phyloP scores from a whole-genome alignment of 2,329 filamentous ascomycete genomes.

The Coniella lustricola region DNA sequence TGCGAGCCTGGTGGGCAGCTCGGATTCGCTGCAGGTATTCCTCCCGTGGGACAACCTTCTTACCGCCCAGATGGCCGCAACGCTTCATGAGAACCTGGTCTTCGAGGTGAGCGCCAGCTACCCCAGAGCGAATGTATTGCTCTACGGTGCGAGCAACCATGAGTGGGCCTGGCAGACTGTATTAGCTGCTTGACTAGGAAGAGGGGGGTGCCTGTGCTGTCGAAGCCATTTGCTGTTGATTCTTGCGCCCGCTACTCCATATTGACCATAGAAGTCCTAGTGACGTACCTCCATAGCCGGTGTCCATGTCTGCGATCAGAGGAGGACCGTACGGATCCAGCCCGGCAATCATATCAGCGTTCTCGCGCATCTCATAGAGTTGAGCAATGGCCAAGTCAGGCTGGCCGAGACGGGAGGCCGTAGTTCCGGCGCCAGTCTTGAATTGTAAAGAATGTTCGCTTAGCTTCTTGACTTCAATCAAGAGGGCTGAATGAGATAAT shows the following conservation, averaged over 20 bases:
- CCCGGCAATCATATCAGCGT: conserved; percentile 46
- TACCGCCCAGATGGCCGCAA: conserved; percentile 32
- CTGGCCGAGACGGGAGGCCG: conserved; percentile 53
- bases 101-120: conserved; percentile 32
- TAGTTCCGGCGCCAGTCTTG: conserved; percentile 55
- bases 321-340: conserved; percentile 38
- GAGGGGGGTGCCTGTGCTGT: too few relatives aligned
- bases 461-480: too few relatives aligned
- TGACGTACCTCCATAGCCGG: conserved; percentile 42
- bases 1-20: conserved; percentile 23
- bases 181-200: too few relatives aligned
- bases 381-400: conserved; percentile 54
- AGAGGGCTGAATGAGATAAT: too few relatives aligned
- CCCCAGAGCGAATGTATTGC: conserved; percentile 46
- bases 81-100: conserved; percentile 31
- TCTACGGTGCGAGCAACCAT: conserved; percentile 35
- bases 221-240: too few relatives aligned
- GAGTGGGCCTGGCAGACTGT: conserved; percentile 25
- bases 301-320: conserved; percentile 47
- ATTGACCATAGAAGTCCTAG: not conserved
- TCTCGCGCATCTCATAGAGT: conserved; percentile 43
- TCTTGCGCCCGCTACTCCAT: too few relatives aligned
- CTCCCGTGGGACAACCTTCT: conserved; percentile 26
- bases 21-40: conserved; percentile 25
- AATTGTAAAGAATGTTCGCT: too few relatives aligned